phyloP scores from a whole-genome alignment of 768 basidiomycete species.

The Mycena rosella region DNA sequence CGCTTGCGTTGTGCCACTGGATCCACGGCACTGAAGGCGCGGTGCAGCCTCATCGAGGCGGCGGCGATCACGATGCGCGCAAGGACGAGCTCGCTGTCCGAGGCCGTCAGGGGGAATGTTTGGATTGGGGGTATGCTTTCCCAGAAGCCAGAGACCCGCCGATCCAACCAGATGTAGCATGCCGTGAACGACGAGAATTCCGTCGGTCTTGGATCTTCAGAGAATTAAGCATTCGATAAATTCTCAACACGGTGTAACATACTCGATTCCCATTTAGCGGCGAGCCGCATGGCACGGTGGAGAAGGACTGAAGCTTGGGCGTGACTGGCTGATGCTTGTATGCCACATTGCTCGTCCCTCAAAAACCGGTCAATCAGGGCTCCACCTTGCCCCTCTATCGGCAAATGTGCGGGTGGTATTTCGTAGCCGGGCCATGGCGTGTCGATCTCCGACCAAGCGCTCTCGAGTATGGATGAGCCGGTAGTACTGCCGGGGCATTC shows the following conservation, averaged over 20 bases:
- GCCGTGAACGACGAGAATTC: constrained; percentile 8
- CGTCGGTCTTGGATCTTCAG: neutral
- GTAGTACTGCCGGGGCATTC: neutral
- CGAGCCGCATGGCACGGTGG: neutral
- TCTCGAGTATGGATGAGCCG: constrained; percentile 3
- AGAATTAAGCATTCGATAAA: neutral
- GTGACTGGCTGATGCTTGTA: too few relatives aligned
- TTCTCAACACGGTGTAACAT: neutral
- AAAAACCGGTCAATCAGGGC: neutral
- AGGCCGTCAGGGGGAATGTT: neutral
- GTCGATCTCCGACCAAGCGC: neutral
- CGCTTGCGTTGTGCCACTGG: too few relatives aligned
- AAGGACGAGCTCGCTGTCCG: neutral
- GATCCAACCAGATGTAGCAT: constrained; percentile 7
- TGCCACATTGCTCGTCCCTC: neutral
- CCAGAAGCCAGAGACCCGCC: neutral
- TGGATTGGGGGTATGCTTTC: neutral
- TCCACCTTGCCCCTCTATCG: neutral
- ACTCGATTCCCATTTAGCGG: neutral
- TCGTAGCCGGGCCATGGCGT: constrained; percentile 20
- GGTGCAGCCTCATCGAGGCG: too few relatives aligned
- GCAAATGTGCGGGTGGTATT: neutral
- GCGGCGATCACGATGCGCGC: neutral
- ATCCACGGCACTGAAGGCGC: too few relatives aligned
- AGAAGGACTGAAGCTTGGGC: constrained; percentile 2